phyloP scores from a whole-genome alignment of 306 rosid species.

The Leucaena leucocephala region DNA sequence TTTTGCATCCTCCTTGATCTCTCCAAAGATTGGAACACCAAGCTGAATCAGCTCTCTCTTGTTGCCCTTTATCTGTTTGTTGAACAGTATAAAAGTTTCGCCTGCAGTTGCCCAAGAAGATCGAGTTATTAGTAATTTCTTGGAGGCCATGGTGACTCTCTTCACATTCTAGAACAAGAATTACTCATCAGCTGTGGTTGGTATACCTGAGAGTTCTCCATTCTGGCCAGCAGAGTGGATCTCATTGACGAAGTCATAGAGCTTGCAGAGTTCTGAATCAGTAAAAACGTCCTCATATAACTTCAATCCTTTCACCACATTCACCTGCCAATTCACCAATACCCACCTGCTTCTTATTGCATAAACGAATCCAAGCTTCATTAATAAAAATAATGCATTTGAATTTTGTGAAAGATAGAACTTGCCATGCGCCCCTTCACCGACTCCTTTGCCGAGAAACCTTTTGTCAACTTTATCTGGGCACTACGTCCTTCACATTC shows the following conservation, averaged over 20 bases:
- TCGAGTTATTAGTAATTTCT: slow-evolving; percentile 31
- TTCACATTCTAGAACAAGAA: not conserved
- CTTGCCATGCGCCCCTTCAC: slow-evolving; percentile 94
- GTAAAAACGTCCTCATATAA: slow-evolving; percentile 81
- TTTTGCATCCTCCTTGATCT: slow-evolving; percentile 68
- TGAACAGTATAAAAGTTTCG: slow-evolving; percentile 86
- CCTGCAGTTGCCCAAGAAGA: slow-evolving; percentile 50
- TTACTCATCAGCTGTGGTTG: not conserved
- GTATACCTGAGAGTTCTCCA: slow-evolving; percentile 85
- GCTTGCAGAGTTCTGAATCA: slow-evolving; percentile 69
- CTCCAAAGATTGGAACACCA: slow-evolving; percentile 91
- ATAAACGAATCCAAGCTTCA: slow-evolving; percentile 32
- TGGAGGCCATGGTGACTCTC: not conserved
- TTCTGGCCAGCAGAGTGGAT: slow-evolving; percentile 79
- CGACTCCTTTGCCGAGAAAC: slow-evolving; percentile 91
- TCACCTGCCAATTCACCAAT: slow-evolving; percentile 65
- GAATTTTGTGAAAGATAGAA: slow-evolving; percentile 41
- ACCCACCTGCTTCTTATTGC: slow-evolving; percentile 30
- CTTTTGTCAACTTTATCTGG: slow-evolving; percentile 86
- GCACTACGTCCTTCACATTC: slow-evolving; percentile 85
- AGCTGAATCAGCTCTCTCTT: slow-evolving; percentile 92
- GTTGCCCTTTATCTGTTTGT: slow-evolving; percentile 87
- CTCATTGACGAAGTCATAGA: slow-evolving; percentile 71
- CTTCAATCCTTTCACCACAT: slow-evolving; percentile 96
- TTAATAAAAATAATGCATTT: slow-evolving; percentile 13